Base-by-base conservation (phyloP, 116 monocot genomes). In the Cymodocea nodosa region DNA sequence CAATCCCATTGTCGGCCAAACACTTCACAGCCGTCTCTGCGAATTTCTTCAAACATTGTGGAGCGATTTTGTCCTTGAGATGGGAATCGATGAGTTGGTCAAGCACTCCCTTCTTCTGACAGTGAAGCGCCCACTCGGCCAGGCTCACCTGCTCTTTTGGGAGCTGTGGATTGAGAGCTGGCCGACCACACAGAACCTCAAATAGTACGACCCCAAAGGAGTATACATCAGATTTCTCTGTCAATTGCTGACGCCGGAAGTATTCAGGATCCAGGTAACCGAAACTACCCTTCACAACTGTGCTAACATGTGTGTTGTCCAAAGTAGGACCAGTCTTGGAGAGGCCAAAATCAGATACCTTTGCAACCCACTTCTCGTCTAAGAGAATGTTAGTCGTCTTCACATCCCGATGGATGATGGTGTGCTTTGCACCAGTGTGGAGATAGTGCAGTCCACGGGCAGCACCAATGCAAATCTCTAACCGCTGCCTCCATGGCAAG, bases 311-410 rank as follows among this genome's bases (percentile, higher is more conserved):
- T 23, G 66, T 61, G 4, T 54, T 18, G 19, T 53, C 75, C 37
- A 48, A 10, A 4, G 39, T 50, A 53, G 73, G 67, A 14, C 35
- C 66, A n/a, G 37, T 50, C 58, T 78, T 73, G 9, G 57, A 78
- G 2, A 78, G 69, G 36, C 73, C 71, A 35, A 78, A 78, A 53
- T 78, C 78, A 0, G 63, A 56, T 0, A 78, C 73, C 64, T 78
- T 78, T 35, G 78, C 78, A 14, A 78, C 68, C 18, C 48, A 63
- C 23, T 68, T 69, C 22, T 63, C 73, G 36, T 68, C 78, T 23
- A 85, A 71, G 22, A 85, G 60, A 18, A 85, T 85, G 63, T 85
- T 85, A 40, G 82, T 79, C 12, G 76, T 76, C 57, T 85, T 85
- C 36, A 85, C 79, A 30, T 85, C 82, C 35, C 82, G 70, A 73